phyloP scores from a whole-genome alignment of 2,329 filamentous ascomycete species.

The Clonostachys chloroleuca region DNA sequence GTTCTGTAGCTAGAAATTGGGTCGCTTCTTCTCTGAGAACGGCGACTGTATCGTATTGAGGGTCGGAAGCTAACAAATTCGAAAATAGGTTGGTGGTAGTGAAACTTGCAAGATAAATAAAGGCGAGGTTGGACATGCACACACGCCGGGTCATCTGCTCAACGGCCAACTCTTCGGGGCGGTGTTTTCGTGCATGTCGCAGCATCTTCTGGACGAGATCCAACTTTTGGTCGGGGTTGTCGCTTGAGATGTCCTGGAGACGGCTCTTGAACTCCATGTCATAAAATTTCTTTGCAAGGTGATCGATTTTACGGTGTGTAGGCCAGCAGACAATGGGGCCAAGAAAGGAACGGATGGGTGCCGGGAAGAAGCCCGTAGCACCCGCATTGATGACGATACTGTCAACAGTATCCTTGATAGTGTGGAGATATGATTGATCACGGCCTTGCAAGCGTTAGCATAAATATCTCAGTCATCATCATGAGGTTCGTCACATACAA shows the following conservation, averaged over 20 bases:
- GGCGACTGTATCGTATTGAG: constrained; percentile 27
- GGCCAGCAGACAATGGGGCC: constrained; percentile 16
- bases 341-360: constrained; percentile 20
- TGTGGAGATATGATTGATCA: constrained; percentile 24
- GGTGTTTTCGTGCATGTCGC: constrained; percentile 26
- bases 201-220: constrained; percentile 39
- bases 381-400: constrained; percentile 24
- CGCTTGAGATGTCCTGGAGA: constrained; percentile 6
- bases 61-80: constrained; percentile 27
- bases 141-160: constrained; percentile 22
- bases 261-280: constrained; percentile 13
- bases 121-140: constrained; percentile 24
- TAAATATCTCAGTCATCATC: not conserved
- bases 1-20: constrained; percentile 15
- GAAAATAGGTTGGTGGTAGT: constrained; percentile 31
- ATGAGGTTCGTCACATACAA: constrained; percentile 1
- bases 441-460: constrained; percentile 3
- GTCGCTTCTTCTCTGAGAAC: constrained; percentile 29
- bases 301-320: constrained; percentile 12
- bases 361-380: constrained; percentile 18
- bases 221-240: constrained; percentile 16
- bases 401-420: constrained; percentile 19
- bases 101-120: constrained; percentile 32
- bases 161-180: constrained; percentile 25
- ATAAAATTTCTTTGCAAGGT: constrained; percentile 15